phyloP scores from a whole-genome alignment of 2,329 filamentous ascomycete species.

The Xylaria sp. region DNA sequence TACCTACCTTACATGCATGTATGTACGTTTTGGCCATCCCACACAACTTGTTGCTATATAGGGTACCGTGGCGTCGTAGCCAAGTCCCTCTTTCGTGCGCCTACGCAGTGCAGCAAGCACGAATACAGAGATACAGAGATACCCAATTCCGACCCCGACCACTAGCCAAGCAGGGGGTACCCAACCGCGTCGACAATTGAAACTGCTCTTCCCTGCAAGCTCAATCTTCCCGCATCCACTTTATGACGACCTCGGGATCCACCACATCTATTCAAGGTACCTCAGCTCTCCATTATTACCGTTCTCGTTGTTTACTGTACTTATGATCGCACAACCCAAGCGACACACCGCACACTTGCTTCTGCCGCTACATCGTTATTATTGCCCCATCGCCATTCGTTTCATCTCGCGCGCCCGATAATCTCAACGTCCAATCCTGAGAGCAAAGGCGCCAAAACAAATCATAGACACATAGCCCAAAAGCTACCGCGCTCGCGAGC shows the following conservation, averaged over 20 bases:
- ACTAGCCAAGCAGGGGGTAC: constrained; percentile 10
- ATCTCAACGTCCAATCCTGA: not conserved
- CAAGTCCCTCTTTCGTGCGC: constrained; percentile 8
- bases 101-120: too few species aligned
- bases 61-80: constrained; percentile 3
- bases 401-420: constrained; percentile 26
- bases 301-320: constrained; percentile 29
- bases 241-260: constrained; percentile 24
- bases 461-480: constrained; percentile 16
- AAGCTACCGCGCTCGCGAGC: constrained; percentile 12
- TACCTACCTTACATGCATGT: too few species aligned
- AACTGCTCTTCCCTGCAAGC: constrained; percentile 11
- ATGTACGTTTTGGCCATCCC: not conserved
- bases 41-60: not conserved
- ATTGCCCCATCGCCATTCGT: constrained; percentile 26
- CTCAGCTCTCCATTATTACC: constrained; percentile 26
- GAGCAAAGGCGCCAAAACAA: constrained; percentile 3
- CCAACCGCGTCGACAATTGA: constrained; percentile 27
- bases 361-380: constrained; percentile 24
- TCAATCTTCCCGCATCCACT: constrained; percentile 4
- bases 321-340: constrained; percentile 21
- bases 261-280: constrained; percentile 22
- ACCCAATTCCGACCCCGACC: constrained; percentile 1
- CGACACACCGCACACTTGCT: constrained; percentile 4
- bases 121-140: not conserved